Percentiles rank a stretch among this genome's conserved stretches.
These are phyloP conservation scores for Peterozyma xylosa DNA, from an alignment of 805 yeast genomes.

Conservation along the genomic window DNA sequence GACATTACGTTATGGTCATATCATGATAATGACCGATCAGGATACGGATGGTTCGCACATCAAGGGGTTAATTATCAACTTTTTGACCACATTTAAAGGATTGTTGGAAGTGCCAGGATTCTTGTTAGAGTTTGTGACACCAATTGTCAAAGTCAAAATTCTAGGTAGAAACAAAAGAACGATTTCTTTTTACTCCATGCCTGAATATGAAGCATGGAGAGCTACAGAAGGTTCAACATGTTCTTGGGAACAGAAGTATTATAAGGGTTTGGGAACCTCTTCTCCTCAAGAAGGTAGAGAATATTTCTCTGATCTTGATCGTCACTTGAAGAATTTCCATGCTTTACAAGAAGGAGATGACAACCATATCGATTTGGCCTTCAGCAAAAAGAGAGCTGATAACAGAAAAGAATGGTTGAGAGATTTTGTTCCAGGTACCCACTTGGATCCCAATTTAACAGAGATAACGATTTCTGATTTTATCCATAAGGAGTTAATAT, in stretches of 20 bases:
- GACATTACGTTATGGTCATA: conserved; percentile 85
- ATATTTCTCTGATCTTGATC: conserved; percentile 79
- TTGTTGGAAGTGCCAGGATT: conserved; percentile 86
- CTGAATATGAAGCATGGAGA: conserved; percentile 93
- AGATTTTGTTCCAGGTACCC: conserved; percentile 87
- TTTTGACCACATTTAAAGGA: conserved; percentile 90
- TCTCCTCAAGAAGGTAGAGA: conserved; percentile 75
- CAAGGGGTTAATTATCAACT: conserved; percentile 90
- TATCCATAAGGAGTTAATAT: conserved; percentile 88
- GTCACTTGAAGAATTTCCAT: conserved; percentile 80
- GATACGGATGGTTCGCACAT: conserved; percentile 99
- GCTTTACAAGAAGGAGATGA: conserved; percentile 74
- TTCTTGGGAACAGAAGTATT: conserved; percentile 90
- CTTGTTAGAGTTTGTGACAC: conserved; percentile 89
- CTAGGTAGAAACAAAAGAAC: conserved; percentile 47
- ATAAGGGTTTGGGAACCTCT: conserved; percentile 98
- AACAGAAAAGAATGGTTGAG: conserved; percentile 97
- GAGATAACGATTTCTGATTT: conserved; percentile 89
- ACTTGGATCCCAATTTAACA: conserved; percentile 66
- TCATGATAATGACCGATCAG: conserved; percentile 99
- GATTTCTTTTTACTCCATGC: conserved; percentile 86
- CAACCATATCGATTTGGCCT: conserved; percentile 79
- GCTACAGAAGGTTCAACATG: conserved; percentile 66
- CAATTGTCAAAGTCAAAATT: conserved; percentile 86
- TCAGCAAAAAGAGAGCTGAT: conserved; percentile 91